Evolutionary conservation across 345 rosid species (phyloP).

Genomic region (Eucalyptus erythrocorys): DNA sequence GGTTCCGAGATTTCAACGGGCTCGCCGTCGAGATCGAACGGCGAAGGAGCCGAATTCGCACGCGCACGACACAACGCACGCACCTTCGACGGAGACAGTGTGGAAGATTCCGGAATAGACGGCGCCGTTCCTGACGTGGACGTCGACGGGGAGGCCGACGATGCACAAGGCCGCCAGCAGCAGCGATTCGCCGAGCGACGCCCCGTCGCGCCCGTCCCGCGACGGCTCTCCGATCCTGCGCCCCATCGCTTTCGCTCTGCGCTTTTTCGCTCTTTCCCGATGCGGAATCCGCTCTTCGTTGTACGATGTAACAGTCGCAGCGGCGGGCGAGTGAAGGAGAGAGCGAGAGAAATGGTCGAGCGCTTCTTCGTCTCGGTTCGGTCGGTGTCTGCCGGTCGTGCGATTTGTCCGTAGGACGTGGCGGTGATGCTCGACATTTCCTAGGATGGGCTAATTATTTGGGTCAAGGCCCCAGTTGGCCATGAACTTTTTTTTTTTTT

Average conservation of each 20-base stretch:
- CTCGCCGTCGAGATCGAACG: not conserved
- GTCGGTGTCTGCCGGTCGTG: not conserved
- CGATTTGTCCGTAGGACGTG: not conserved
- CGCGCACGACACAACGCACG: not conserved
- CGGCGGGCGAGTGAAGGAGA: not conserved
- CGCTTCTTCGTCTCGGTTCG: not conserved
- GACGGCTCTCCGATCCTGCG: slow-evolving; percentile 13
- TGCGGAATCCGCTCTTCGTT: not conserved
- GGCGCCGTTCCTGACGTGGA: slow-evolving; percentile 73
- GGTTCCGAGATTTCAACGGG: not conserved
- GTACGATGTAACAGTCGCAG: not conserved
- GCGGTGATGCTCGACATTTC: not conserved
- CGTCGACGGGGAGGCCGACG: slow-evolving; percentile 74
- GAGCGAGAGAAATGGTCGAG: not conserved
- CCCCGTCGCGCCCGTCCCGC: slow-evolving; percentile 9
- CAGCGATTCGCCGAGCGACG: slow-evolving; percentile 37
- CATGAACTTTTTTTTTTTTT: not conserved
- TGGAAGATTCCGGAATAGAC: slow-evolving; percentile 66
- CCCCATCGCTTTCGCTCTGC: slow-evolving; percentile 17
- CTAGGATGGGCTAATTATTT: not conserved
- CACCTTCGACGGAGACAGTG: slow-evolving; percentile 66
- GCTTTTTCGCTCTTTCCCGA: not conserved
- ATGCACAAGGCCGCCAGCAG: slow-evolving; percentile 62
- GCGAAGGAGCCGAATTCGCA: slow-evolving; percentile 12
- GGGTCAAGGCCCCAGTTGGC: not conserved